Conservation (phyloP, 2,329 filamentous ascomycete genomes). For the Aureobasidium sp. region DNA sequence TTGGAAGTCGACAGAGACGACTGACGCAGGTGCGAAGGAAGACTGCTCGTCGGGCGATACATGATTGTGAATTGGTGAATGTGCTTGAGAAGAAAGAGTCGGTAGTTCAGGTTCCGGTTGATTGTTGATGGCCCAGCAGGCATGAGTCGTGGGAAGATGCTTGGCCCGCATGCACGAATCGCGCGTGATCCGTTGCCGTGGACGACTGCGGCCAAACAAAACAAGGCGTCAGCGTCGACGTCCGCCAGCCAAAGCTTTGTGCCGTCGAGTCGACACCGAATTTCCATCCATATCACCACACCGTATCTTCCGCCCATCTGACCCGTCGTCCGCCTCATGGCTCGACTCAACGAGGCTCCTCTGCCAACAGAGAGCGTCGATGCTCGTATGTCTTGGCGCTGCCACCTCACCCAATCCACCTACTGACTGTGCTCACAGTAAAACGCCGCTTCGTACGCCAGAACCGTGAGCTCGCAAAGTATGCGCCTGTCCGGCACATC, state of each 20-base stretch:
- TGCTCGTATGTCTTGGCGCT: constrained; percentile 50
- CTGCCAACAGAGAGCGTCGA: constrained; percentile 56
- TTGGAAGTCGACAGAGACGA: constrained; percentile 43
- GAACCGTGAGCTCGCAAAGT: constrained; percentile 71
- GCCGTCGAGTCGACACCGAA: no score
- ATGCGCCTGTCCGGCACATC: constrained; percentile 17
- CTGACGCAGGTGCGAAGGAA: constrained; percentile 63
- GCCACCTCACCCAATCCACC: neutral
- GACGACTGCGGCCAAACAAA: constrained; percentile 7
- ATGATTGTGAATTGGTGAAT: constrained; percentile 27
- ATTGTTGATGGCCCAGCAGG: neutral
- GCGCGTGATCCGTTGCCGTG: neutral
- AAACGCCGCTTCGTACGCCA: constrained; percentile 74
- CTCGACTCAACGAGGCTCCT: constrained; percentile 68
- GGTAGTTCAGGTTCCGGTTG: neutral
- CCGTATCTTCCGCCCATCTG: no score
- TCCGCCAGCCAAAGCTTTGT: neutral
- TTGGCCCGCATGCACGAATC: neutral
- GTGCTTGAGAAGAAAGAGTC: neutral
- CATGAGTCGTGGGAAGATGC: neutral
- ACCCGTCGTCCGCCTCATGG: constrained; percentile 47
- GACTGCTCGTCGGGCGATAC: constrained; percentile 31
- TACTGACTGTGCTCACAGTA: constrained; percentile 43
- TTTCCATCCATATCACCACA: no score
- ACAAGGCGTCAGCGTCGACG: neutral